Evolutionary conservation across 495 filamentous ascomycete species (phyloP).

Genomic region (Cryomyces minteri): DNA sequence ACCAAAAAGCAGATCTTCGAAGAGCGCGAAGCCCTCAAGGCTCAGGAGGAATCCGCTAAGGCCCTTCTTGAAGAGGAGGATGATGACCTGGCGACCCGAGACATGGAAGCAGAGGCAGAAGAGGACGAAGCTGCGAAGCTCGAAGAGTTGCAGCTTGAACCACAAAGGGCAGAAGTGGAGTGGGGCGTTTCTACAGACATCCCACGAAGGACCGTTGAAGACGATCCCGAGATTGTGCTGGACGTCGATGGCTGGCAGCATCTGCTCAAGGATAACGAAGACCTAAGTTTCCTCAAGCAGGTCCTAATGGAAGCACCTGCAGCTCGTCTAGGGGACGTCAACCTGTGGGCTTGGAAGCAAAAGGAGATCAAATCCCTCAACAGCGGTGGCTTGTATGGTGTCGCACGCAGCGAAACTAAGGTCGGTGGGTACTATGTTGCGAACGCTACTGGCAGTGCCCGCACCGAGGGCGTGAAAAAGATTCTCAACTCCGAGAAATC

Average conservation of each 20-base stretch:
- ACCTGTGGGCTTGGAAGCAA: slow-evolving; percentile 77
- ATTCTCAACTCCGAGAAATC: slow-evolving; percentile 95
- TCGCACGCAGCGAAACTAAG: slow-evolving; percentile 30
- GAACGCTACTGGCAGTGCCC: slow-evolving; percentile 65
- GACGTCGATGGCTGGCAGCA: slow-evolving; percentile 67
- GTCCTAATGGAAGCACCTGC: slow-evolving; percentile 27
- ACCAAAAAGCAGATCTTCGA: slow-evolving; percentile 57
- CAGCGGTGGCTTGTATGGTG: slow-evolving; percentile 30
- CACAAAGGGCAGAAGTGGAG: slow-evolving; percentile 27
- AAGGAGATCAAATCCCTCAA: slow-evolving; percentile 80
- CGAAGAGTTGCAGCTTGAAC: slow-evolving; percentile 15
- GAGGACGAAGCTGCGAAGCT: slow-evolving; percentile 7
- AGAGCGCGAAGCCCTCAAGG: slow-evolving; percentile 44
- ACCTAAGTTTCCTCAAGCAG: slow-evolving; percentile 37
- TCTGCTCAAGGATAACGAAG: slow-evolving; percentile 64
- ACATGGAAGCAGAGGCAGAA: slow-evolving; percentile 17
- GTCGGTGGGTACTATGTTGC: slow-evolving; percentile 87
- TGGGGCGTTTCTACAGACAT: slow-evolving; percentile 42
- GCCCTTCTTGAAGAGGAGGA: slow-evolving; percentile 24
- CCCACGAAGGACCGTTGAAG: slow-evolving; percentile 46
- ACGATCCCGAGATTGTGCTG: slow-evolving; percentile 44
- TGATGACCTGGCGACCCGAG: slow-evolving; percentile 23
- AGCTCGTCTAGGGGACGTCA: slow-evolving; percentile 42
- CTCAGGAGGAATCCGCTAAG: slow-evolving; percentile 1
- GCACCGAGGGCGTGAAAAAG: slow-evolving; percentile 84